Base-by-base conservation (phyloP, 768 basidiomycete genomes). In the Tylopilus subfusipes region DNA sequence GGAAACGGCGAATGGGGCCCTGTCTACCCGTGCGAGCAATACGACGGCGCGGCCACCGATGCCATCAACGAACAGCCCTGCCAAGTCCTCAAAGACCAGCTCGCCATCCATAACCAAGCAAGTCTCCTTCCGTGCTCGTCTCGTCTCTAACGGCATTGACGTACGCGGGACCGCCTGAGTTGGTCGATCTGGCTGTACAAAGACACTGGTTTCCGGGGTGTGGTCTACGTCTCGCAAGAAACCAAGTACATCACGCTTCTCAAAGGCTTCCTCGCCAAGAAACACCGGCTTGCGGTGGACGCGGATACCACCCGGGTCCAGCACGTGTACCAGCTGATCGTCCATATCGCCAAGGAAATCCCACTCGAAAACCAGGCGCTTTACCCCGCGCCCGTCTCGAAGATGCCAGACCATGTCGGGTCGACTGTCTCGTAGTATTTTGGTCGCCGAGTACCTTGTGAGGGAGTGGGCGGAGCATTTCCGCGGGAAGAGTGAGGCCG, bases 141-240 rank as follows among this genome's bases (percentile, higher is more conserved):
- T 14, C 31, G 13, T 14, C 31, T 14, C 33, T 34, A 13, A 34
- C 33, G 33, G 33, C 3, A 14, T 34, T 34, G 9, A 24, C 19
- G n/a, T 14, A 2, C 19, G 39, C 48, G 85, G 82, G 83, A 82
- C 60, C 81, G 80, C 25, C 68, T 86, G 52, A 83, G 82, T 65
- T 91, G 88, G 89, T 84, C 85, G 1, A 93, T 92, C 73, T 93
- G 91, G 91, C 72, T 90, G 19, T 93, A 88, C 80, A 93, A 88
- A 62, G 86, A 89, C 62, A 86, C 88, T 60, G 88, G 88, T n/a
- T 87, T 86, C 78, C 86, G 90, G 72, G 90, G 90, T 34, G 90
- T 92, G 88, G 84, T 88, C 27, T 81, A 88, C 69, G 76, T 85
- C 61, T 78, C 80, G n/a, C 76, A 74, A 13, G 80, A 84, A 14